Conservation (phyloP, 352 stramenopile genomes). For the Pythium phragmitis region DNA sequence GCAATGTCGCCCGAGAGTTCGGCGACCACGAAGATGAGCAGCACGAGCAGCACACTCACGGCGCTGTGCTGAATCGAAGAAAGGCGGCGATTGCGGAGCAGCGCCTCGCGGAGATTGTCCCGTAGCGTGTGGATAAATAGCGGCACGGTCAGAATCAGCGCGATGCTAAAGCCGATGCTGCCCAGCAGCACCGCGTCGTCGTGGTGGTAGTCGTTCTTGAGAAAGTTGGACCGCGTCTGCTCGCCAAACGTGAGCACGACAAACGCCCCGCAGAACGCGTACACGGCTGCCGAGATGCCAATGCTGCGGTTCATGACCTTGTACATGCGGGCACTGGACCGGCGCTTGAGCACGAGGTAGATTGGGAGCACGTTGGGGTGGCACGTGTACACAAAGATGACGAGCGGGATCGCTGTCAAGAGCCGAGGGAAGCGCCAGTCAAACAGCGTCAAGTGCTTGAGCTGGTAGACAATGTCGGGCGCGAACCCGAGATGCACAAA, state of each 20-base stretch:
- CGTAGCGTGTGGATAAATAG: constrained; percentile 86
- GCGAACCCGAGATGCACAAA: constrained; percentile 73
- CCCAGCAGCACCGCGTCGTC: constrained; percentile 68
- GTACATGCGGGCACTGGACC: constrained; percentile 81
- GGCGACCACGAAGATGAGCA: constrained; percentile 52
- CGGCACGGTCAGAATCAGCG: constrained; percentile 79
- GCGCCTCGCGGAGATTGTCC: constrained; percentile 76
- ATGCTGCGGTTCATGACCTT: constrained; percentile 89
- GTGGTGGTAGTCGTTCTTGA: constrained; percentile 85
- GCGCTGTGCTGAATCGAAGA: constrained; percentile 44
- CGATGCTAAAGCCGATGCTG: constrained; percentile 78
- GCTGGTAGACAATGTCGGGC: constrained; percentile 65
- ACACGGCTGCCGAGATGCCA: constrained; percentile 68
- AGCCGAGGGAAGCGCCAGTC: constrained; percentile 62
- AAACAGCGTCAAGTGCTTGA: constrained; percentile 73
- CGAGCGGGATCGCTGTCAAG: constrained; percentile 71
- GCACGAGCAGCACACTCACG: constrained; percentile 59
- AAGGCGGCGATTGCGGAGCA: constrained; percentile 50
- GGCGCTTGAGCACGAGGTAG: constrained; percentile 86
- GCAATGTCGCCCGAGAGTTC: constrained; percentile 78
- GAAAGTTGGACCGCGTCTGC: constrained; percentile 77
- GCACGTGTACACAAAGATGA: constrained; percentile 89
- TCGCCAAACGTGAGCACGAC: constrained; percentile 87
- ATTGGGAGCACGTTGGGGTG: constrained; percentile 89
- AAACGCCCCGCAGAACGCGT: constrained; percentile 76